These are phyloP conservation scores for Eucalyptus caleyi DNA, from an alignment of 345 rosid species.

Conservation along the genomic window DNA sequence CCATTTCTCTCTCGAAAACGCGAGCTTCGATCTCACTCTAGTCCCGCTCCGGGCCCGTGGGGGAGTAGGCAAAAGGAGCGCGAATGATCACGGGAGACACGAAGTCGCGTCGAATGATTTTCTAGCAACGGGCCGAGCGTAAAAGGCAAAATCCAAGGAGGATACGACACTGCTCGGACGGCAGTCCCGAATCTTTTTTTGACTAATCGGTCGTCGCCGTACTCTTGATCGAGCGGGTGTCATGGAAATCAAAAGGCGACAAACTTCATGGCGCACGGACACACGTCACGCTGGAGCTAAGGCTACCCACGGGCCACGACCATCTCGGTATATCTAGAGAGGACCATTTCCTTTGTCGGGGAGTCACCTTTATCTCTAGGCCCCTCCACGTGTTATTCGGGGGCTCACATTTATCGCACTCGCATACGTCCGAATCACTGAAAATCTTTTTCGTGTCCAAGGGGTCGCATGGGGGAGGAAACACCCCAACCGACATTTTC, in stretches of 20 bases:
- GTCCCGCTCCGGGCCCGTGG: background rate
- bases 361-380: background rate
- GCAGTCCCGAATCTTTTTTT: background rate
- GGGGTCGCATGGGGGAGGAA: too few species aligned
- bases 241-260: background rate
- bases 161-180: background rate
- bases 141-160: background rate
- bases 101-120: background rate
- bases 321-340: background rate
- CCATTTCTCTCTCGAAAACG: background rate
- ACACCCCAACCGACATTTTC: too few species aligned
- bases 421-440: background rate
- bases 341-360: background rate
- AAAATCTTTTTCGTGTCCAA: background rate
- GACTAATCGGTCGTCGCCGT: background rate
- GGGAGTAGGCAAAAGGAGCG: background rate
- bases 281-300: background rate
- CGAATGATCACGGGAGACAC: background rate
- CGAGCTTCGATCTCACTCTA: background rate
- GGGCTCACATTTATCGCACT: background rate
- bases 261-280: background rate
- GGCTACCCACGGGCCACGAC: background rate
- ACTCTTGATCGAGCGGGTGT: background rate
- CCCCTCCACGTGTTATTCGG: background rate
- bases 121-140: background rate